These are phyloP conservation scores for Phytophthora melonis DNA, from an alignment of 352 stramenopile genomes.

Conservation along the genomic window DNA sequence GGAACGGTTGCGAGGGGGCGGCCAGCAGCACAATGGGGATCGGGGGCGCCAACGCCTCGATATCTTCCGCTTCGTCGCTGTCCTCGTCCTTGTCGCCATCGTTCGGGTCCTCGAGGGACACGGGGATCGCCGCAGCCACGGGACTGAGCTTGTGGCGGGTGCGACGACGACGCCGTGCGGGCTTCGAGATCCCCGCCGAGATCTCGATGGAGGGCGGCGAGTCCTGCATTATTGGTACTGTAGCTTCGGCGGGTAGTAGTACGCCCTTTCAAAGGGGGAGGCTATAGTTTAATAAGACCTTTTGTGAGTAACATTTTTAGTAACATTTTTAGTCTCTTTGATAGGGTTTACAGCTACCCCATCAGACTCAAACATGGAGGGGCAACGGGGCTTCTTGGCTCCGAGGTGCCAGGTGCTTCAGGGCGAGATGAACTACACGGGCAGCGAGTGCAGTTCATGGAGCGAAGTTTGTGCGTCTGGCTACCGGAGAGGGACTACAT, in stretches of 20 bases:
- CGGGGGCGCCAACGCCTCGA: conserved; percentile 8
- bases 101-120: conserved; percentile 31
- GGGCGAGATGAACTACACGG: background rate
- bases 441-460: background rate
- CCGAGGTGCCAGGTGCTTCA: background rate
- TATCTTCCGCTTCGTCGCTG: conserved; percentile 20
- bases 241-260: too few relatives aligned
- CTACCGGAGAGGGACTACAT: background rate
- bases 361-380: background rate
- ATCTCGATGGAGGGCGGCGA: conserved; percentile 24
- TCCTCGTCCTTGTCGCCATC: conserved; percentile 33
- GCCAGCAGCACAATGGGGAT: conserved; percentile 22
- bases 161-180: conserved; percentile 27
- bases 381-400: background rate
- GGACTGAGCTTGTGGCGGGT: conserved; percentile 21
- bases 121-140: background rate
- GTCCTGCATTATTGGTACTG: conserved; percentile 18
- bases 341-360: too few relatives aligned
- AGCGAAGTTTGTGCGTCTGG: background rate
- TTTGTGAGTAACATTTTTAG: too few relatives aligned
- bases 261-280: too few relatives aligned
- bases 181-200: conserved; percentile 23
- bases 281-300: too few relatives aligned
- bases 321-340: too few relatives aligned
- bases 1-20: conserved; percentile 14